Evolutionary conservation across 2,329 filamentous ascomycete species (phyloP).

Genomic region (Biscogniauxia marginata): DNA sequence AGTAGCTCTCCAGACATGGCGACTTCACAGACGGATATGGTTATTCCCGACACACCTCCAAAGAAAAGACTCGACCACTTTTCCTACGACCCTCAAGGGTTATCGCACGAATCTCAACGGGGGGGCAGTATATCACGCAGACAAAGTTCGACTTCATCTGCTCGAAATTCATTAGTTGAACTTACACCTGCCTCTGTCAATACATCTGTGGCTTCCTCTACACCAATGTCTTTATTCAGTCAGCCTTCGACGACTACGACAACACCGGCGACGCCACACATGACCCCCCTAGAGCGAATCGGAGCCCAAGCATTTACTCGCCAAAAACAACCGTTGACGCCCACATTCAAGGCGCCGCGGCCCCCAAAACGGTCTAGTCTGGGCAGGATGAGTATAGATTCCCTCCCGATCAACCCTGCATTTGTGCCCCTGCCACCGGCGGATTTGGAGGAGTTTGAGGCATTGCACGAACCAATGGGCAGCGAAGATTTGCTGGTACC

Average conservation of each 20-base stretch:
- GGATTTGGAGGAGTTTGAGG: slow-evolving; percentile 52
- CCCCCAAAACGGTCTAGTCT: slow-evolving; percentile 22
- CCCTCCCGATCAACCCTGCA: slow-evolving; percentile 49
- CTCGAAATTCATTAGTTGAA: slow-evolving; percentile 22
- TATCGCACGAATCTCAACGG: slow-evolving; percentile 9
- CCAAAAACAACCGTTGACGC: slow-evolving; percentile 27
- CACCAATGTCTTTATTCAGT: slow-evolving; percentile 35
- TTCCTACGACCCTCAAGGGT: slow-evolving; percentile 16
- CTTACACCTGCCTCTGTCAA: slow-evolving; percentile 36
- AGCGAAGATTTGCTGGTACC: slow-evolving; percentile 58
- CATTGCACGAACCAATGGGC: slow-evolving; percentile 46
- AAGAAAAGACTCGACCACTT: slow-evolving; percentile 36
- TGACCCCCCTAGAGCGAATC: slow-evolving; percentile 55
- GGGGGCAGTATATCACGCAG: slow-evolving; percentile 8
- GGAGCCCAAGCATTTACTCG: slow-evolving; percentile 45
- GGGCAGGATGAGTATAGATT: slow-evolving; percentile 31
- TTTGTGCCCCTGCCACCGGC: slow-evolving; percentile 56
- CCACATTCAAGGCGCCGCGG: slow-evolving; percentile 20
- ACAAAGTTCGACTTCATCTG: slow-evolving; percentile 23
- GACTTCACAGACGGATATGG: slow-evolving; percentile 1
- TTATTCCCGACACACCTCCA: slow-evolving; percentile 25
- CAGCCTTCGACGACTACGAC: slow-evolving; percentile 44
- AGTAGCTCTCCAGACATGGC: slow-evolving; percentile 1
- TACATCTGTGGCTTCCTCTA: slow-evolving; percentile 13
- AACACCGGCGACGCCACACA: slow-evolving; percentile 38